Evolutionary conservation across 805 yeast species (phyloP).

Genomic region (Helenozyma baotianmanensis): DNA sequence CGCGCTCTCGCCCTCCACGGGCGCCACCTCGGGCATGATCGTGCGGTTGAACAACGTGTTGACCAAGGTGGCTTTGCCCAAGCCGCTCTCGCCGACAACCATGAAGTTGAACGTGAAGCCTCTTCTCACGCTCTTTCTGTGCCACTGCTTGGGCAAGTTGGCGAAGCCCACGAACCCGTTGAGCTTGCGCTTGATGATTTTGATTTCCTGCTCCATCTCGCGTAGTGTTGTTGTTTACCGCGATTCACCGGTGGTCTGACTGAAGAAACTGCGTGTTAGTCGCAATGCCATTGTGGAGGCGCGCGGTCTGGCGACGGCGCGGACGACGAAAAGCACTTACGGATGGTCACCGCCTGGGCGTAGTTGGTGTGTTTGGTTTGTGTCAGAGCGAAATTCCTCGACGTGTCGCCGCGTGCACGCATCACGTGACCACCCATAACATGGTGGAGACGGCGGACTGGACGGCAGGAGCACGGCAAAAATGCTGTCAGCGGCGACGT

Average conservation of each 20-base stretch:
- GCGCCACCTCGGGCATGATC: conserved; percentile 22
- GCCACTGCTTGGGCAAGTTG: conserved; percentile 98
- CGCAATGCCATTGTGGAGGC: too few species aligned
- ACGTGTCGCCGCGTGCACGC: conserved; percentile 3
- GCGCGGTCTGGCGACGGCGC: too few species aligned
- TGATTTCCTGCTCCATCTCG: conserved; percentile 40
- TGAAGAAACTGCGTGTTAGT: background rate
- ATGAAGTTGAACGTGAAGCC: conserved; percentile 87
- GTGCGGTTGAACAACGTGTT: conserved; percentile 70
- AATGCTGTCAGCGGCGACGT: too few species aligned
- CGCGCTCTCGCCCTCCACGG: conserved; percentile 4
- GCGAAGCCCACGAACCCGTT: conserved; percentile 96
- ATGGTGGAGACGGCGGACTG: too few species aligned
- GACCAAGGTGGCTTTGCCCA: conserved; percentile 89
- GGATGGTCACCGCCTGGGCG: too few species aligned
- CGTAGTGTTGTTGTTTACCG: too few species aligned
- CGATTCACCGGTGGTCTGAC: too few species aligned
- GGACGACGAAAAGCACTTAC: too few species aligned
- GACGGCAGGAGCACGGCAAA: too few species aligned
- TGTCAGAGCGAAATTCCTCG: conserved; percentile 3
- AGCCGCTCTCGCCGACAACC: conserved; percentile 88
- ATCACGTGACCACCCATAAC: too few species aligned
- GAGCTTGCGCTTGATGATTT: conserved; percentile 75
- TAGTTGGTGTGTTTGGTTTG: conserved; percentile 1
- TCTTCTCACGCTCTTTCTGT: conserved; percentile 61